These are phyloP conservation scores for Zangia roseola DNA, from an alignment of 768 basidiomycete species.

Conservation along the genomic window DNA sequence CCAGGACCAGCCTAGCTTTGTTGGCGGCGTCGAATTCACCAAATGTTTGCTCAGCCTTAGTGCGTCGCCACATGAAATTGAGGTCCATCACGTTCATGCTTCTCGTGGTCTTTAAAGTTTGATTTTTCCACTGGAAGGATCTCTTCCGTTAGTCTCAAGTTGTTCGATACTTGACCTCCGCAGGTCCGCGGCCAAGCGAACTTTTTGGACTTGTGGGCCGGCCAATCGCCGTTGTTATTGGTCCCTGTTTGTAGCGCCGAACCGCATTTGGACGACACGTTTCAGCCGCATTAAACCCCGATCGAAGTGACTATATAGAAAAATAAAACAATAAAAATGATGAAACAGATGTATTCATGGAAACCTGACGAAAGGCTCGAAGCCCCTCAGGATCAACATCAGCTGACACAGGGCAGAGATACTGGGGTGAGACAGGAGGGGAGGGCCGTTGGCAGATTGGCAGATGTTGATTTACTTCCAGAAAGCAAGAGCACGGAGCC, in stretches of 20 bases:
- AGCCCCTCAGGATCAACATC: constrained; percentile 1
- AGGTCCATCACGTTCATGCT: constrained; percentile 1
- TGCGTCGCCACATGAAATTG: background rate
- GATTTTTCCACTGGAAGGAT: background rate
- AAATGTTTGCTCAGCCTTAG: background rate
- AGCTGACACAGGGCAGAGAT: background rate
- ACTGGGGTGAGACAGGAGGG: constrained; percentile 4
- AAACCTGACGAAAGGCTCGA: constrained; percentile 11
- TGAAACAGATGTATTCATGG: constrained; percentile 20
- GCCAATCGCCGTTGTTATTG: constrained; percentile 12
- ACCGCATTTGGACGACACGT: constrained; percentile 16
- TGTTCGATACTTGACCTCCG: constrained; percentile 3
- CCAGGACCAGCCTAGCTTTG: background rate
- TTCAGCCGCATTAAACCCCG: constrained; percentile 26
- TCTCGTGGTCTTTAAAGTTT: background rate
- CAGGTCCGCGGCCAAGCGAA: constrained; percentile 17
- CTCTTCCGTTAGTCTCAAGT: background rate
- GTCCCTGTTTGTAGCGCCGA: constrained; percentile 6
- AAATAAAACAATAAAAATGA: background rate
- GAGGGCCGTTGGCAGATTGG: constrained; percentile 2
- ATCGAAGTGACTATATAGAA: constrained; percentile 10
- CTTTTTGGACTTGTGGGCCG: background rate
- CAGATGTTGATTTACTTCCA: constrained; percentile 1
- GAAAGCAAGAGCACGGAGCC: background rate
- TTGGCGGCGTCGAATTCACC: background rate